These are phyloP conservation scores for Emergomyces orientalis DNA, from an alignment of 2,329 filamentous ascomycete genomes.

Conservation along the genomic window DNA sequence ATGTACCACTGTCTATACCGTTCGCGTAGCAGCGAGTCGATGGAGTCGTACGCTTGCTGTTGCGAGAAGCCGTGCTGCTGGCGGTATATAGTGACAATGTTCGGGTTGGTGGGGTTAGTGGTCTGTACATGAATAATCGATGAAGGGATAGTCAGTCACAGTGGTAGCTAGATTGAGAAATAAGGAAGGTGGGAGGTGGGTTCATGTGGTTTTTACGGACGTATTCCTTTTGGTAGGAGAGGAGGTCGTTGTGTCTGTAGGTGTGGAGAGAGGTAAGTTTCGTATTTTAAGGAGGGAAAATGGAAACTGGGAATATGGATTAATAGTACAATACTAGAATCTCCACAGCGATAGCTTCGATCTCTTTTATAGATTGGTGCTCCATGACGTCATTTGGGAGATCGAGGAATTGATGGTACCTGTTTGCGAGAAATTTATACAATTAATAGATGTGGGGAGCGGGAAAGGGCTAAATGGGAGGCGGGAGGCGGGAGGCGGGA, in stretches of 20 bases:
- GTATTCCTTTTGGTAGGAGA: constrained; percentile 23
- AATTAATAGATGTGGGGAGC: too few species aligned
- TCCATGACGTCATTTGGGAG: not conserved
- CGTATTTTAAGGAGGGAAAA: too few species aligned
- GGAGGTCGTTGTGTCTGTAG: constrained; percentile 20
- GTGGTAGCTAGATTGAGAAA: not conserved
- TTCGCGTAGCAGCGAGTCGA: constrained; percentile 16
- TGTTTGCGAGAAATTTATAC: not conserved
- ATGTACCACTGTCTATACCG: constrained; percentile 22
- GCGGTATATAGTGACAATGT: not conserved
- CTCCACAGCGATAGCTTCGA: not conserved
- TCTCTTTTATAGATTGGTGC: not conserved
- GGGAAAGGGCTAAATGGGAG: too few species aligned
- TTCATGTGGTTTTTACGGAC: not conserved
- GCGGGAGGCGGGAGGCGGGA: too few species aligned
- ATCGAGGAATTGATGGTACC: not conserved
- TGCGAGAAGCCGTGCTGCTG: constrained; percentile 8
- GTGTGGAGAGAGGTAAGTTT: not conserved
- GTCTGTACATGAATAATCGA: not conserved
- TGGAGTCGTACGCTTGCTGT: constrained; percentile 20
- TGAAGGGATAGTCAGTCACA: not conserved
- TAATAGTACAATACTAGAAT: not conserved
- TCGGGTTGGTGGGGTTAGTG: not conserved
- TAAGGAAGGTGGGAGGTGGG: not conserved
- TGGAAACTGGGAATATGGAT: too few species aligned